phyloP scores from a whole-genome alignment of 1,139 yeast species.

The Maudiozyma humilis region DNA sequence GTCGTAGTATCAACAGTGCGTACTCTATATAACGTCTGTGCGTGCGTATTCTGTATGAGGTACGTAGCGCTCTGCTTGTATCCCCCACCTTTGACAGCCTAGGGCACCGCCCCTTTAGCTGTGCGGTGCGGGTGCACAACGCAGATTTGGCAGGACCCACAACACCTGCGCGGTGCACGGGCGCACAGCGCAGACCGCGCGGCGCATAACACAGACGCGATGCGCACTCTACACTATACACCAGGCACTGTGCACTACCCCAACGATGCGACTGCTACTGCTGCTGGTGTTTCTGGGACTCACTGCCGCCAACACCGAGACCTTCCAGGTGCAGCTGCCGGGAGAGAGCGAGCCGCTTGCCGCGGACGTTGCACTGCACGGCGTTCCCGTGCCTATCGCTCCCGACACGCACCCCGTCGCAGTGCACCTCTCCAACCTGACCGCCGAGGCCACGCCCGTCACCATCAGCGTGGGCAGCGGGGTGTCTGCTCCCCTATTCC shows the following conservation, averaged over 20 bases:
- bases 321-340: conserved; percentile 6
- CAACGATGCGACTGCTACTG: neutral
- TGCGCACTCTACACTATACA: too few species aligned
- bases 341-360: neutral
- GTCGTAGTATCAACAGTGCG: too few species aligned
- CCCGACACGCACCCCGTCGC: neutral
- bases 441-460: neutral
- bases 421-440: neutral
- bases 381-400: neutral
- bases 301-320: conserved; percentile 7
- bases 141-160: neutral
- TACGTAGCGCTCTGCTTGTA: neutral
- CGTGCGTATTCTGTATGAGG: neutral
- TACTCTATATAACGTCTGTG: neutral
- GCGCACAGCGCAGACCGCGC: too few species aligned
- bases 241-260: neutral
- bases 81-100: neutral
- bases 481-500: neutral
- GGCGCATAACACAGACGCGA: too few species aligned
- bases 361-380: neutral
- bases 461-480: neutral
- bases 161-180: neutral
- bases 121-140: neutral
- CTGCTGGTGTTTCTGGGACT: neutral
- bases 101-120: neutral